Base-by-base conservation (phyloP, 2,329 filamentous ascomycete species). In the Fusarium sp. region DNA sequence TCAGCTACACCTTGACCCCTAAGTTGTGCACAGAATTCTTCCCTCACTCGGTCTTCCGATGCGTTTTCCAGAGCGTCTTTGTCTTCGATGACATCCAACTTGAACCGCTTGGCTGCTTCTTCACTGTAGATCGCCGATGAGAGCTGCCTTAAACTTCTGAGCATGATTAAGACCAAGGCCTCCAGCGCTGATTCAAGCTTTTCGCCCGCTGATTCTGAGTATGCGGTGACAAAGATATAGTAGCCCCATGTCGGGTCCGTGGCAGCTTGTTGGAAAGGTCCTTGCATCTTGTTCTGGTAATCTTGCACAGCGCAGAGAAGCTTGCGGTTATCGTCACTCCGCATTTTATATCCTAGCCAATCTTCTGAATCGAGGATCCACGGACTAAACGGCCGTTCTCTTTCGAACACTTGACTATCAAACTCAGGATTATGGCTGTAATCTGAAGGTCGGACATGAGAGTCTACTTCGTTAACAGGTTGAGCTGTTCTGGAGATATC, bases 191-290 rank as follows among this genome's bases (percentile, higher is more conserved):
- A 19, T 3, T 45, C 55, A 13, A 63, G 19, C 9, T 59, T 44
- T 8, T 24, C 28, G 11, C 22, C 24, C 19, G 42, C 25, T 13
- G 15, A 5, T 22, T 31, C 41, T 11, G 61, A 44, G 40, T 65
- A 65, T 15, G 61, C 39, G 2, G 57, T 62, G 29, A 62, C 34
- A 31, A 65, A 58, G 25, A 65, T 41, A 26, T 46, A 65, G 11
- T 40, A 58, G 1, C 61, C 61, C 61, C 61, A 65, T 13, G 61
- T 65, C 26, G 59, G 58, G n/a, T 58, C 58, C 25, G 49, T 48
- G 13, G 7, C 9, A 11, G 29, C 25, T 32, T 53, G 44, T 9
- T 36, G 26, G 9, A 55, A 29, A 7, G 43, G 43, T 19, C 56
- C 43, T 24, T 36, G 38, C 8, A 24, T 44, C 29, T 41, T 55